These are phyloP conservation scores for Agroathelia rolfsii DNA, from an alignment of 1,284 basidiomycete genomes.

Conservation along the genomic window DNA sequence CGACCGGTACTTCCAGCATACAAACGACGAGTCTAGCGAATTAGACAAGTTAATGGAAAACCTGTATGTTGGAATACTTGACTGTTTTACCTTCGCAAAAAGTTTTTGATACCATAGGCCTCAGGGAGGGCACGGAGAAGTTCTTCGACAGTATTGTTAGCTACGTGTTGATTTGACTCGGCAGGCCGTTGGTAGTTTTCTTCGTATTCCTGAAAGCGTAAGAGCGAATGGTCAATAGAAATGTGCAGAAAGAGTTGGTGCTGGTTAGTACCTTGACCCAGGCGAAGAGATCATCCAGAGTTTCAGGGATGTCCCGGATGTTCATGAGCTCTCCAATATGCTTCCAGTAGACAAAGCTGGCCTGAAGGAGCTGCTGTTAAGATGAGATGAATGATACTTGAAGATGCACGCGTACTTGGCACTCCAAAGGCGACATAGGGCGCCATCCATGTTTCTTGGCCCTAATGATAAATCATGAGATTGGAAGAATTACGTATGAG, in stretches of 20 bases:
- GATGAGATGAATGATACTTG: neutral
- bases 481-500: too few species aligned
- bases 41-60: too few species aligned
- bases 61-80: too few species aligned
- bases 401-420: conserved; percentile 13
- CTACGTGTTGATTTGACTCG: conserved; percentile 27
- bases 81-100: too few species aligned
- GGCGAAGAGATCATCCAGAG: conserved; percentile 22
- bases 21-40: conserved; percentile 22
- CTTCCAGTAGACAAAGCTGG: conserved; percentile 30
- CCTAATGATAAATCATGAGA: too few species aligned
- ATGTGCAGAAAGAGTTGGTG: neutral
- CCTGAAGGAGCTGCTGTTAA: conserved; percentile 14
- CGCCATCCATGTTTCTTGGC: conserved; percentile 27
- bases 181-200: conserved; percentile 28
- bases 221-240: neutral
- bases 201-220: conserved; percentile 27
- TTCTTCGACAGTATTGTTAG: conserved; percentile 26
- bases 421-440: conserved; percentile 23
- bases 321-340: conserved; percentile 32
- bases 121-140: conserved; percentile 27
- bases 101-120: conserved; percentile 24
- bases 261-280: conserved; percentile 24
- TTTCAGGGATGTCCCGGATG: conserved; percentile 32
- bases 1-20: conserved; percentile 28